A percentile compares a stretch with the other conserved stretches of the same genome.
Conservation (phyloP, 2,329 filamentous ascomycete species). For the Mycosphaerelloides madeirae region DNA sequence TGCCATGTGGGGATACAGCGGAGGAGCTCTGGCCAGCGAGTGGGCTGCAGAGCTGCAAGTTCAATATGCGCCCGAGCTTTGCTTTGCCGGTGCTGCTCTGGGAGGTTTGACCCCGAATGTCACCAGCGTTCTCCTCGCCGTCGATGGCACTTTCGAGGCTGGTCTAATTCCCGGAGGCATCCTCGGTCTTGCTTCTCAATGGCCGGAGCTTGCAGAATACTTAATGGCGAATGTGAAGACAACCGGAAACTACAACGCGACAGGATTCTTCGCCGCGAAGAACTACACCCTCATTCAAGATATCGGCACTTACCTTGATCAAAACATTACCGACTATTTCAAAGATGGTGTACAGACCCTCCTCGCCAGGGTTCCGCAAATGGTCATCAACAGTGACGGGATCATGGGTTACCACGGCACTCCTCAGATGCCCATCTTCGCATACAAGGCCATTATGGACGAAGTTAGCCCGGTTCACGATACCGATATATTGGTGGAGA, state of each 20-base stretch:
- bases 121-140: slow-evolving; percentile 22
- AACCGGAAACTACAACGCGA: background rate
- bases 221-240: background rate
- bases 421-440: slow-evolving; percentile 43
- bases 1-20: slow-evolving; percentile 48
- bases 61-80: slow-evolving; percentile 28
- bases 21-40: slow-evolving; percentile 48
- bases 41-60: slow-evolving; percentile 33
- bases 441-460: slow-evolving; percentile 47
- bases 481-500: slow-evolving; percentile 39
- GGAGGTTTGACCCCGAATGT: slow-evolving; percentile 32
- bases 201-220: slow-evolving; percentile 14
- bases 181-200: slow-evolving; percentile 21
- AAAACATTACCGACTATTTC: slow-evolving; percentile 40
- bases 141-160: slow-evolving; percentile 7
- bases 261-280: background rate
- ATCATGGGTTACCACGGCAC: slow-evolving; percentile 35
- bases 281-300: slow-evolving; percentile 1
- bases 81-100: slow-evolving; percentile 26
- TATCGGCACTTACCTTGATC: slow-evolving; percentile 1
- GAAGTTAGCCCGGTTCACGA: slow-evolving; percentile 40
- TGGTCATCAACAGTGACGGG: slow-evolving; percentile 38
- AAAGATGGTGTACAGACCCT: slow-evolving; percentile 22
- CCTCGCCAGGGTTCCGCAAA: slow-evolving; percentile 38
- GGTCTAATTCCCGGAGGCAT: slow-evolving; percentile 24